Conservation (phyloP, 2,329 filamentous ascomycete species). For the Elsinoe batatas region DNA sequence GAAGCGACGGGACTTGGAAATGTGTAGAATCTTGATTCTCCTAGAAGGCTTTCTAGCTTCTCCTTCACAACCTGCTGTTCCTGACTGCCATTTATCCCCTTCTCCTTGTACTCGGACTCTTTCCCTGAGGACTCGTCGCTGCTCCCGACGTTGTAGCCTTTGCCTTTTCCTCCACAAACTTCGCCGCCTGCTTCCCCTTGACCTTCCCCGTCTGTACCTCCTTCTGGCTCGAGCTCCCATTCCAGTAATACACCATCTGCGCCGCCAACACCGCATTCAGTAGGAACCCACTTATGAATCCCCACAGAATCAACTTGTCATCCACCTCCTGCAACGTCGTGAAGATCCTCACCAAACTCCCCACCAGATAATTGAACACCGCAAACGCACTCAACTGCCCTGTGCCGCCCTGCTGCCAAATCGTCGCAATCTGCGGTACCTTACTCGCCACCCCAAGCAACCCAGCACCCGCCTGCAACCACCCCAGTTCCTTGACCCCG, state of each 20-base stretch:
- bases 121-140: constrained; percentile 29
- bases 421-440: constrained; percentile 81
- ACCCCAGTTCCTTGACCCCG: constrained; percentile 55
- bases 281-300: constrained; percentile 82
- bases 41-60: background rate
- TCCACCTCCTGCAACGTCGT: constrained; percentile 96
- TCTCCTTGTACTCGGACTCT: constrained; percentile 47
- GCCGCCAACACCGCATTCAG: constrained; percentile 77
- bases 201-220: constrained; percentile 31
- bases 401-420: constrained; percentile 76
- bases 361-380: constrained; percentile 95
- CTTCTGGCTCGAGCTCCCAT: constrained; percentile 41
- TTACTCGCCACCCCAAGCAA: constrained; percentile 80
- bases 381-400: constrained; percentile 95
- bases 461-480: constrained; percentile 77
- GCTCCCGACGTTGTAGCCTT: constrained; percentile 33
- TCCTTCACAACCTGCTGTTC: no score
- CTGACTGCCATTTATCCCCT: constrained; percentile 33
- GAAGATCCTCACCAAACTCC: constrained; percentile 89
- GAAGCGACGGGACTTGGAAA: no score
- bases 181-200: constrained; percentile 27
- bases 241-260: constrained; percentile 98
- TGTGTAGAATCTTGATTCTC: background rate
- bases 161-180: constrained; percentile 19
- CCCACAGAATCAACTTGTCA: constrained; percentile 91